phyloP scores from a whole-genome alignment of 179 eudicot genomes.

The Pouteria campechiana region DNA sequence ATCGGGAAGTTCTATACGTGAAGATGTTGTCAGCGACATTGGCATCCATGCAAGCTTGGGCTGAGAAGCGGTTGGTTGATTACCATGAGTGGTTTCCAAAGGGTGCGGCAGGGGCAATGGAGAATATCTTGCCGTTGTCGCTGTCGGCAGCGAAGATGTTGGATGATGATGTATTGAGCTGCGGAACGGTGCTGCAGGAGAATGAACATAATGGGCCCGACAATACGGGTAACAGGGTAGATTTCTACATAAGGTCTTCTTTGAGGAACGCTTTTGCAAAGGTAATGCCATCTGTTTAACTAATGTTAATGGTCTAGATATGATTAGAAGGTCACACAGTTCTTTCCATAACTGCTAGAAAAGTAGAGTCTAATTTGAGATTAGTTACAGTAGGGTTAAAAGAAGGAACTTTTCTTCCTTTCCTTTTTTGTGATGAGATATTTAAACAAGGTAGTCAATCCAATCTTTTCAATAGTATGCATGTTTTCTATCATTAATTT shows the following conservation, averaged over 20 bases:
- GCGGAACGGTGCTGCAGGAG: conserved; percentile 24
- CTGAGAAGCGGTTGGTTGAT: conserved; percentile 50
- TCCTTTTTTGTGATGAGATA: too few species aligned
- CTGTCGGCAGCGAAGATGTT: conserved; percentile 43
- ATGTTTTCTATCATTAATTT: too few species aligned
- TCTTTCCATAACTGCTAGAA: too few species aligned
- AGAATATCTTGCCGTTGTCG: conserved; percentile 47
- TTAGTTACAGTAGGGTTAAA: too few species aligned
- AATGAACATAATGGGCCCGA: conserved; percentile 9
- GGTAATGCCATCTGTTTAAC: conserved; percentile 16
- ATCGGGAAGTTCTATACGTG: conserved; percentile 39
- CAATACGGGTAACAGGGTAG: conserved; percentile 39
- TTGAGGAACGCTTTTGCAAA: conserved; percentile 51
- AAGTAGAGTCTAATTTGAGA: too few species aligned
- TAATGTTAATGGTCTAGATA: too few species aligned
- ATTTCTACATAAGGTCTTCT: conserved; percentile 60
- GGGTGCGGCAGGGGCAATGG: conserved; percentile 36
- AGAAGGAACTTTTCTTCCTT: too few species aligned
- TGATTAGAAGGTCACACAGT: too few species aligned
- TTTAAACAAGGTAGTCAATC: too few species aligned
- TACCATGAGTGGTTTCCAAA: conserved; percentile 43
- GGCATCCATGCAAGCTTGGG: conserved; percentile 49
- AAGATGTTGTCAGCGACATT: conserved; percentile 45
- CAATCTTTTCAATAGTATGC: too few species aligned
- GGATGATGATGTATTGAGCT: conserved; percentile 50